These are phyloP conservation scores for Brettanomyces anomalus DNA, from an alignment of 805 yeast genomes.

Conservation along the genomic window DNA sequence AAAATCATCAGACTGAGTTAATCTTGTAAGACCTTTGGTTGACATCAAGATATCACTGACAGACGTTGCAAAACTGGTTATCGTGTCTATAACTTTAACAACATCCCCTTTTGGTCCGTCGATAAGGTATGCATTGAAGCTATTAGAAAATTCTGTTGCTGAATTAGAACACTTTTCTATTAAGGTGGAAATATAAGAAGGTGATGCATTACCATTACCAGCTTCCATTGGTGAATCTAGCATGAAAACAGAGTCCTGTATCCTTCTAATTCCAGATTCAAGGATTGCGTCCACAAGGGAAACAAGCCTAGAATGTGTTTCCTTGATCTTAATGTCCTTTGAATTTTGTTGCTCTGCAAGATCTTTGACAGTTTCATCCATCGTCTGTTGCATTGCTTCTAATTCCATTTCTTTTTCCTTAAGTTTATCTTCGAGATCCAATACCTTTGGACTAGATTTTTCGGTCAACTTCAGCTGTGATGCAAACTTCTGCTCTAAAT, in stretches of 20 bases:
- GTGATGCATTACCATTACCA: constrained; percentile 69
- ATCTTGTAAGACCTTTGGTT: constrained; percentile 59
- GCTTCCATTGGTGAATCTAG: constrained; percentile 75
- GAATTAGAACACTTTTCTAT: constrained; percentile 60
- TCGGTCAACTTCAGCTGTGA: constrained; percentile 17
- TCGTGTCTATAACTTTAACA: constrained; percentile 49
- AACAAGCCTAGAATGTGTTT: constrained; percentile 36
- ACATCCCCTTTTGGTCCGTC: constrained; percentile 68
- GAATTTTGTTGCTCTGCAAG: constrained; percentile 41
- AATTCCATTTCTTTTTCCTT: constrained; percentile 69
- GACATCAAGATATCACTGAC: constrained; percentile 55
- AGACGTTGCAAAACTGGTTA: constrained; percentile 54
- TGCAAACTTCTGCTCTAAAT: constrained; percentile 34
- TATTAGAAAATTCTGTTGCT: constrained; percentile 73
- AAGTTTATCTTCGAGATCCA: constrained; percentile 35
- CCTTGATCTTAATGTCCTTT: constrained; percentile 47
- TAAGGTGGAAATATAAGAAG: constrained; percentile 56
- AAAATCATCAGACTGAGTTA: constrained; percentile 39
- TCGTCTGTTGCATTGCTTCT: constrained; percentile 69
- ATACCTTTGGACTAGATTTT: constrained; percentile 16
- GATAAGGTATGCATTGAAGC: constrained; percentile 65
- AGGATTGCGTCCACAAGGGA: constrained; percentile 62
- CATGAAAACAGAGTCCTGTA: constrained; percentile 65
- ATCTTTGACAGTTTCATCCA: constrained; percentile 62
- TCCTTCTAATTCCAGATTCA: constrained; percentile 55